Base-by-base conservation (phyloP, 345 rosid genomes). In the Viola odorata region DNA sequence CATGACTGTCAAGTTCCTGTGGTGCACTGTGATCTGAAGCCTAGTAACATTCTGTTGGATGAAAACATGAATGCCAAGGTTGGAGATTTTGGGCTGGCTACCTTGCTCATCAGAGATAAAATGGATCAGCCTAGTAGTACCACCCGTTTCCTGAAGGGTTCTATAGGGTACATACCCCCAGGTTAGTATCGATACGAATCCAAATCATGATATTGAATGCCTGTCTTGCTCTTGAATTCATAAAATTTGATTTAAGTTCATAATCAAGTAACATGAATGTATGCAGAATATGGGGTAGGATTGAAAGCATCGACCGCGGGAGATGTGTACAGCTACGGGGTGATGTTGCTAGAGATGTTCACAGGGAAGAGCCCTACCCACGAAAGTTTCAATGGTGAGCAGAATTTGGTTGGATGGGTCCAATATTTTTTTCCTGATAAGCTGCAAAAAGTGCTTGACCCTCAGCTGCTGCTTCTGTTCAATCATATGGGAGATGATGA, bases 21-120 rank as follows among this genome's bases (percentile, higher is more conserved):
- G 42, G 79, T 78, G n/a, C 90, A 85, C 71, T 80, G 90, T 66
- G 87, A 85, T 63, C 62, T 78, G 56, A 73, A 78, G 65, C 76
- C 81, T 0, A 59, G 67, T 69, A 78, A 78, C 62, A 56, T 70
- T 69, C 77, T 84, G 57, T 47, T 84, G 9, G 73, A 61, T 12
- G 59, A 65, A 47, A 75, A 84, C 17, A 77, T 82, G 85, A 74
- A 72, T 60, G 82, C 90, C 12, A 78, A 77, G 45, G 78, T 85
- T 0, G 84, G 82, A 4, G 90, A 85, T 56, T 82, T 82, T 11
- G 84, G 87, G 17, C 41, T 84, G 57, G 87, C 86, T 6, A 70
- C 15, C 72, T 66, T 67, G 52, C 73, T 64, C 58, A 57, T 70
- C 59, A 61, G 74, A 53, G 62, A 61, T 40, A 37, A 42, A 4